phyloP scores from a whole-genome alignment of 1,139 yeast genomes.

The Pichia sp. region DNA sequence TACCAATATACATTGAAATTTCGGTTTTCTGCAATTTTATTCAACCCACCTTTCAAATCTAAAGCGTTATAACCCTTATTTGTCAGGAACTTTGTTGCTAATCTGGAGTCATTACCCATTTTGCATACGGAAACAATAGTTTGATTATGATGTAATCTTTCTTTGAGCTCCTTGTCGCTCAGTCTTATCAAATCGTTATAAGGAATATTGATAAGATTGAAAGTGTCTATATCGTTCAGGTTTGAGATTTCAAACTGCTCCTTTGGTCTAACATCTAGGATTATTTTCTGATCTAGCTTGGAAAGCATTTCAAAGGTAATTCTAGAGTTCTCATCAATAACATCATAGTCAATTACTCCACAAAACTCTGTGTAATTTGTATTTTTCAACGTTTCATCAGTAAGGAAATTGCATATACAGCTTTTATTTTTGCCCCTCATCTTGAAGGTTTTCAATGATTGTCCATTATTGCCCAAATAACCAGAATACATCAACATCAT shows the following conservation, averaged over 20 bases:
- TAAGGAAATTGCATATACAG: slow-evolving; percentile 62
- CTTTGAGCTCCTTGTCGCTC: slow-evolving; percentile 18
- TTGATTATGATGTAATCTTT: slow-evolving; percentile 17
- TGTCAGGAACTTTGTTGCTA: slow-evolving; percentile 54
- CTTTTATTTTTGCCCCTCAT: slow-evolving; percentile 62
- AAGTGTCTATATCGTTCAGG: slow-evolving; percentile 29
- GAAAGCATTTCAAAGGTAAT: slow-evolving; percentile 42
- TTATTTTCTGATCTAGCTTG: slow-evolving; percentile 17
- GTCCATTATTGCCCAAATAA: slow-evolving; percentile 44
- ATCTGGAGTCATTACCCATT: slow-evolving; percentile 85
- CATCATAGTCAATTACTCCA: slow-evolving; percentile 49
- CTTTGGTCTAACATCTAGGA: slow-evolving; percentile 74
- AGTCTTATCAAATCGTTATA: slow-evolving; percentile 42
- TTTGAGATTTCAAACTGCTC: slow-evolving; percentile 65
- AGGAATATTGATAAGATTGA: slow-evolving; percentile 57
- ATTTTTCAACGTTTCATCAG: slow-evolving; percentile 37
- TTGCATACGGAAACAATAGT: slow-evolving; percentile 56
- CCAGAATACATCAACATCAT: slow-evolving; percentile 67
- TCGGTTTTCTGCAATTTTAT: slow-evolving; percentile 56
- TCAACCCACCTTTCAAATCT: slow-evolving; percentile 76
- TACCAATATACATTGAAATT: slow-evolving; percentile 58
- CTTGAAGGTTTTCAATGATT: slow-evolving; percentile 62
- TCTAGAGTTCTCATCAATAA: slow-evolving; percentile 39
- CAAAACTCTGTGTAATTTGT: slow-evolving; percentile 70
- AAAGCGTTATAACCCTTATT: slow-evolving; percentile 47